phyloP scores from a whole-genome alignment of 176 grass and related monocot genomes.

The Puya raimondii region DNA sequence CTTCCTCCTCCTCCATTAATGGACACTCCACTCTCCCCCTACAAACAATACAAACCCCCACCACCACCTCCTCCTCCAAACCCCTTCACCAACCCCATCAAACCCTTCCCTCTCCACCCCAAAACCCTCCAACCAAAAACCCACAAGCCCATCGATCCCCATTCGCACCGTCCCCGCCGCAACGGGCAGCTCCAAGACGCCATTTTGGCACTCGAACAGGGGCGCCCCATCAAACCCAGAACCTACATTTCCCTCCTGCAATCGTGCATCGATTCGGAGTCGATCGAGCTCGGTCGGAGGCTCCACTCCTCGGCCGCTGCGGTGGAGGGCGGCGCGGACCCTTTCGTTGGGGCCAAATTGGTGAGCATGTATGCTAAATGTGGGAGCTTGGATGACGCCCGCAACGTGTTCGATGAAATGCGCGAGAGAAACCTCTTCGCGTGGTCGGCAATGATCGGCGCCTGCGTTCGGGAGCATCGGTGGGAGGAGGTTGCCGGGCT shows the following conservation, averaged over 20 bases:
- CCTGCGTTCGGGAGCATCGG: slow-evolving; percentile 34
- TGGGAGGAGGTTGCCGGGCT: slow-evolving; percentile 31
- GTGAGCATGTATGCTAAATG: slow-evolving; percentile 37
- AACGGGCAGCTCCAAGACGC: slow-evolving; percentile 30
- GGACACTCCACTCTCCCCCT: neutral
- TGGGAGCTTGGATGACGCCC: slow-evolving; percentile 35
- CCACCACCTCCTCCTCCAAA: neutral
- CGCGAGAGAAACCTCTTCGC: slow-evolving; percentile 38
- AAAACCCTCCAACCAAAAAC: neutral
- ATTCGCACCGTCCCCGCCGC: slow-evolving; percentile 1
- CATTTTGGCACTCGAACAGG: slow-evolving; percentile 26
- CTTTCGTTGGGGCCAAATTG: slow-evolving; percentile 47
- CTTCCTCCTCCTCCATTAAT: neutral
- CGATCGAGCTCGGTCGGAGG: slow-evolving; percentile 25
- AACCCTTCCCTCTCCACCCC: neutral
- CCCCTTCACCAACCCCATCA: neutral
- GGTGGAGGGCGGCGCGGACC: slow-evolving; percentile 5
- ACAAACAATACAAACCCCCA: neutral
- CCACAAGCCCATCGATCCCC: slow-evolving; percentile 7
- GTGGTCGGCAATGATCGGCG: slow-evolving; percentile 62
- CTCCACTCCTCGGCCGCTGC: slow-evolving; percentile 23
- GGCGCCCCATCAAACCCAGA: neutral
- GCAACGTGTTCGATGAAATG: slow-evolving; percentile 52
- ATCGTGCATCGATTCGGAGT: slow-evolving; percentile 30
- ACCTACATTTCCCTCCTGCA: slow-evolving; percentile 33